Base-by-base conservation (phyloP, 164 flowering plant species). In the Stephania cephalantha region DNA sequence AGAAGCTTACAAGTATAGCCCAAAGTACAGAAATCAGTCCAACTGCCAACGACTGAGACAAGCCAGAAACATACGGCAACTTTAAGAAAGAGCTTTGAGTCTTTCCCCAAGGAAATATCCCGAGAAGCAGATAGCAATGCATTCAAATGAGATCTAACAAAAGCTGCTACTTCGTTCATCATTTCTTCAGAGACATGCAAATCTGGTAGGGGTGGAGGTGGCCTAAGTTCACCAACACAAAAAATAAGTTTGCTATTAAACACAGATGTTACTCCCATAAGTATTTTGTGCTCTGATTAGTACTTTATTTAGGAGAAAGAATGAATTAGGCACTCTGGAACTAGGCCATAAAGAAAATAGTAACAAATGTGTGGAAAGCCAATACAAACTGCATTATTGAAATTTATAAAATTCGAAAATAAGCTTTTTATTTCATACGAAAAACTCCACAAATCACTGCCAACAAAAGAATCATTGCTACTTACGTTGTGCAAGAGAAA, bases 121-220 rank as follows among this genome's bases (percentile, higher is more conserved):
- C 83, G 85, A 64, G 87, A 87, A 67, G 78, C 85, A 7, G 85
- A 81, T 71, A 91, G 86, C 48, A 92, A 75, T 20, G 75, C n/a
- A 75, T 93, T 95, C 18, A 86, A 58, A 44, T 58, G 86, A 46
- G 76, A 74, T 20, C 88, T 86, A 63, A 88, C 70, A 48, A 86
- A 75, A 42, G 75, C 82, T 68, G 88, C 88, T n/a, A 74, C 82
- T 76, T 91, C 88, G 70, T 86, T 81, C 42, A 83, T 86, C 73
- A 77, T 25, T 79, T 93, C 97, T 83, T 93, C 93, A 58, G 95
- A 85, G 45, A 95, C 73, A 74, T 88, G 80, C 83, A 93, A 73
- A 48, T 87, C 83, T 35, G 99, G 97, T 64, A 93, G 80, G 17
- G 97, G 95, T 75, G 99, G 99, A 77, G 97, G 85, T 46, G 98